phyloP scores from a whole-genome alignment of 2,329 filamentous ascomycete species.

The Magnaporthiopsis poae region DNA sequence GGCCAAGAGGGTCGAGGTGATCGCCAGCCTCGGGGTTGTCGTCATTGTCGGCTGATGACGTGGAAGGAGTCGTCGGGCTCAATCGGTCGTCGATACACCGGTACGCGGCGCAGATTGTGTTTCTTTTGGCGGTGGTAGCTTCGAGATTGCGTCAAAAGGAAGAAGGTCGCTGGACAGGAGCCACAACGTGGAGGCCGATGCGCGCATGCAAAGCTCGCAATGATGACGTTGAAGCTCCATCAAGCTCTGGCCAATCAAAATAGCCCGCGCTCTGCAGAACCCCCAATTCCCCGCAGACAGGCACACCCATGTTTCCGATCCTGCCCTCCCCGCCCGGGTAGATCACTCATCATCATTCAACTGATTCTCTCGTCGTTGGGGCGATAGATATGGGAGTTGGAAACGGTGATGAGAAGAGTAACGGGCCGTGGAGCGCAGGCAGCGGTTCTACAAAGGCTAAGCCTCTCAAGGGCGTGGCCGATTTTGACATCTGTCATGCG shows the following conservation, averaged over 20 bases:
- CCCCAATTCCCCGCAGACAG: not conserved
- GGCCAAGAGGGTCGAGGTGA: not conserved
- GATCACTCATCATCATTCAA: not conserved
- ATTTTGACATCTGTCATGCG: not conserved
- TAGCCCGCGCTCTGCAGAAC: not conserved
- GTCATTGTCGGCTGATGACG: not conserved
- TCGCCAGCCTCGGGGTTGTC: slow-evolving; percentile 1
- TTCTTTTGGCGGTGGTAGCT: not conserved
- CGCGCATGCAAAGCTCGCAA: not conserved
- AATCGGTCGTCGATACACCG: not conserved
- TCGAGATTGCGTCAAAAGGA: not conserved
- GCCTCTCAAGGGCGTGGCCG: no score
- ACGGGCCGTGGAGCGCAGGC: not conserved
- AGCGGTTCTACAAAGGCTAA: not conserved
- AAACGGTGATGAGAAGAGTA: not conserved
- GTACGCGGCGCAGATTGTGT: not conserved
- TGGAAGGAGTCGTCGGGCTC: not conserved
- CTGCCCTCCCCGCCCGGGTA: not conserved
- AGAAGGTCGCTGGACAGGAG: no score
- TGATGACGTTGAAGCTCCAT: slow-evolving; percentile 7
- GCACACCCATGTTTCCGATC: not conserved
- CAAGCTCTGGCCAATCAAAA: slow-evolving; percentile 5
- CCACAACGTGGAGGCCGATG: not conserved
- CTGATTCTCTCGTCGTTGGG: no score
- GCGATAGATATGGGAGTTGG: not conserved